Conservation (phyloP, 441 rosid species). For the Dalechampia spathulata region DNA sequence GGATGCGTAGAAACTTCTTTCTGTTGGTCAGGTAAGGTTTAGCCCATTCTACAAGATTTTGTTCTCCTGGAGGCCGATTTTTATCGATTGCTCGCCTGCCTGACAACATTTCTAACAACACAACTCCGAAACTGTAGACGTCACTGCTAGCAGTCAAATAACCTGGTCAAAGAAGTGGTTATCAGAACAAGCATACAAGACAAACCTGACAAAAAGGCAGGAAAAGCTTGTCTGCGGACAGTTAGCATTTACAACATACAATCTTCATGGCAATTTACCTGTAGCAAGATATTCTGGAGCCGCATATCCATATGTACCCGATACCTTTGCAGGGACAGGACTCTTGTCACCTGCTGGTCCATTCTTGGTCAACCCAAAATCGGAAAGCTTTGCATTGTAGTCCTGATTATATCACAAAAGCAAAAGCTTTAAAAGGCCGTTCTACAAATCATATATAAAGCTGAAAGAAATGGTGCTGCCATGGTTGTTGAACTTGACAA, state of each 20-base stretch:
- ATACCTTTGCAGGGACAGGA: slow-evolving; percentile 76
- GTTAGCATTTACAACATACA: too few species aligned
- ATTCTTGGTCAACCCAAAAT: slow-evolving; percentile 90
- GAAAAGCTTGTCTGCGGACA: too few species aligned
- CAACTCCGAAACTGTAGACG: slow-evolving; percentile 83
- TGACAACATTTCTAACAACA: slow-evolving; percentile 70
- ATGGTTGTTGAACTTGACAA: too few species aligned
- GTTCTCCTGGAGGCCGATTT: slow-evolving; percentile 73
- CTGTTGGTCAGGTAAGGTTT: slow-evolving; percentile 66
- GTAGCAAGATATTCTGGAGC: slow-evolving; percentile 89
- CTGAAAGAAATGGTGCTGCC: too few species aligned
- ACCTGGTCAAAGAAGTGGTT: slow-evolving; percentile 28
- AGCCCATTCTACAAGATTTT: slow-evolving; percentile 79
- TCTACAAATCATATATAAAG: too few species aligned
- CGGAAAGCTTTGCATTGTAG: slow-evolving; percentile 88
- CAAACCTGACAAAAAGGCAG: not conserved
- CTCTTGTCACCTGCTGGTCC: slow-evolving; percentile 86
- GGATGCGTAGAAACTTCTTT: slow-evolving; percentile 50
- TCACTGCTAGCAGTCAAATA: slow-evolving; percentile 71
- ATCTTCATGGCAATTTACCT: slow-evolving; percentile 46
- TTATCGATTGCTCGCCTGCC: slow-evolving; percentile 74
- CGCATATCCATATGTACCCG: slow-evolving; percentile 89
- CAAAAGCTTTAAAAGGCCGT: too few species aligned
- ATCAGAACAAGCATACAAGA: not conserved
- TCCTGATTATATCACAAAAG: too few species aligned